These are phyloP conservation scores for Jimgerdemannia lactiflua DNA, from an alignment of 192 early-diverging fungal genomes.

Conservation along the genomic window DNA sequence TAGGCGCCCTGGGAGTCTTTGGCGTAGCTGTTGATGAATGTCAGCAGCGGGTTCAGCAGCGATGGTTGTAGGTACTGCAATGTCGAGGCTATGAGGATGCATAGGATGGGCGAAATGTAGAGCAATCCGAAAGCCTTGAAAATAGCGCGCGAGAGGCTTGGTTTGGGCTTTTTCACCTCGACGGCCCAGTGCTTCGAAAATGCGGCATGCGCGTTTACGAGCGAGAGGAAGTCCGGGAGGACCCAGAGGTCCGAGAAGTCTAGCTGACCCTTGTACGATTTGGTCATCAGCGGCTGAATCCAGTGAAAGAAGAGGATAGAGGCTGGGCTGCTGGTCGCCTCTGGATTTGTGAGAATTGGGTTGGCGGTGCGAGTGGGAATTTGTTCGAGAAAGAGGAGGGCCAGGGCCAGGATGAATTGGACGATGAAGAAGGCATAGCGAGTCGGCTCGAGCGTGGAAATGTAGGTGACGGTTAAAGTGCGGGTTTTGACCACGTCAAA, in stretches of 20 bases:
- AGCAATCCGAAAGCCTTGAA: constrained; percentile 55
- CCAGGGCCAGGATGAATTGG: background rate
- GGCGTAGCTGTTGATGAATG: constrained; percentile 58
- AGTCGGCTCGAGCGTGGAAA: background rate
- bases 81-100: constrained; percentile 74
- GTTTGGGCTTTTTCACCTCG: constrained; percentile 60
- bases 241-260: background rate
- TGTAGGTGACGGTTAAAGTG: background rate
- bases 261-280: background rate
- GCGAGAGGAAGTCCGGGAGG: background rate
- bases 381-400: background rate
- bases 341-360: background rate
- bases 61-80: constrained; percentile 77
- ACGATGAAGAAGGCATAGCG: background rate
- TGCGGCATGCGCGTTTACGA: background rate
- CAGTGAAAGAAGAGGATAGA: background rate
- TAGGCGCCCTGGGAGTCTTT: constrained; percentile 17
- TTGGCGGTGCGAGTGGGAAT: background rate
- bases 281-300: background rate
- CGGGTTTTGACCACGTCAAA: background rate
- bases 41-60: constrained; percentile 69
- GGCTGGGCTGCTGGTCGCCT: background rate
- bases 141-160: constrained; percentile 68
- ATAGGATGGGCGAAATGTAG: constrained; percentile 73
- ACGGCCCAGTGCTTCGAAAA: constrained; percentile 72